Conservation (phyloP, 129 eudicot species). For the Pseudognaphalium luteoalbum region DNA sequence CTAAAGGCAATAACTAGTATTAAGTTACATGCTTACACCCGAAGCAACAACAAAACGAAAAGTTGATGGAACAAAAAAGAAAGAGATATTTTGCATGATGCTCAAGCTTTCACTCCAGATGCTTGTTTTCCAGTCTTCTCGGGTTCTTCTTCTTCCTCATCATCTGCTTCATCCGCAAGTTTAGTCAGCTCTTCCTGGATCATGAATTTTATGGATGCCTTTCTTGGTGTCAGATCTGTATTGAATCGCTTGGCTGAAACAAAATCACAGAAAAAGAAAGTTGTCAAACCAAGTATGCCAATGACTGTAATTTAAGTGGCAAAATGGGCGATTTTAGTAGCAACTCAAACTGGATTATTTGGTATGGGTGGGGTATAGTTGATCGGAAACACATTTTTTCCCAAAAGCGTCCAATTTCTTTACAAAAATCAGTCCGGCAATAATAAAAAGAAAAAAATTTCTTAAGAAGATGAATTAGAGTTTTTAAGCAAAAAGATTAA, state of each 20-base stretch:
- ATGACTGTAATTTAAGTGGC: not conserved
- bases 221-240: conserved; percentile 68
- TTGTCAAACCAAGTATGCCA: conserved; percentile 11
- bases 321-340: not conserved
- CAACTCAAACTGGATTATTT: not conserved
- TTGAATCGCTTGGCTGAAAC: conserved; percentile 61
- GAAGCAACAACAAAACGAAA: conserved; percentile 31
- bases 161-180: conserved; percentile 86
- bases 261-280: not conserved
- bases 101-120: conserved; percentile 58
- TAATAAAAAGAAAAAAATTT: not conserved
- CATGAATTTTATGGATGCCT: conserved; percentile 78
- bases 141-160: conserved; percentile 63
- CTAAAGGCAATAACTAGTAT: conserved; percentile 25
- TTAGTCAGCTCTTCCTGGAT: conserved; percentile 96
- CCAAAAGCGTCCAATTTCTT: not conserved
- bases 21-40: conserved; percentile 35
- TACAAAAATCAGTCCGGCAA: not conserved
- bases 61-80: not conserved
- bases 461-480: not conserved
- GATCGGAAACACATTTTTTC: not conserved
- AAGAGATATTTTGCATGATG: not conserved
- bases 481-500: not conserved
- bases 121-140: conserved; percentile 44
- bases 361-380: not conserved